Evolutionary conservation across 2,329 filamentous ascomycete genomes (phyloP), one percentile per base, ranked within the genome.

Genomic region (Hansfordia pulvinata): DNA sequence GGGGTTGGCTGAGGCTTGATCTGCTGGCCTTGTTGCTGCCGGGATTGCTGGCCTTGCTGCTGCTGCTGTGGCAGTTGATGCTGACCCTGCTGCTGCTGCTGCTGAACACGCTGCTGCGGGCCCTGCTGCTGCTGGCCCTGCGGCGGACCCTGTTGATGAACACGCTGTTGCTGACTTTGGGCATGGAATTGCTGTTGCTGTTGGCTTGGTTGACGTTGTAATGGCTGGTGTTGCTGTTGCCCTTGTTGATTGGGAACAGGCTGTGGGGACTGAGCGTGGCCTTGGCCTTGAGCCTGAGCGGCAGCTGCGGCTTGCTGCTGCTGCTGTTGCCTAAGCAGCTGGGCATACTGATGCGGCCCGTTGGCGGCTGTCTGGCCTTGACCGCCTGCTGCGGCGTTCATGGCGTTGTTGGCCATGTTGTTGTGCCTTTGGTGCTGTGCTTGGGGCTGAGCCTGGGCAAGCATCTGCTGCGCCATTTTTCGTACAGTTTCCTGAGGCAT

Each of bases 291-390:
- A 1, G 36, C 35, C 1, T 40, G 40, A 8, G 46, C 46, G 8
- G 52, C 50, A 32, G 41, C 43, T 3, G 44, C 42, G 7, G 51
- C 49, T 31, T 59, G 60, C 16, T 57, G 54, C 33, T 69, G 63
- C 34, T 71, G 67, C 37, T 72, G 68, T 20, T 68, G 64, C 23
- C 68, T 51, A 7, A 73, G 56, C 18, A 72, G 50, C 30, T 69
- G 66, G 2, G 68, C 68, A 39, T 73, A 72, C 34, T 73, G 68
- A 20, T 72, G 66, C 16, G 68, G 68, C 30, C 60, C 57, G 26
- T 60, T 66, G 10, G 61, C 53, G 3, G 57, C 56, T 10, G 61
- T 49, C 34, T 66, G 60, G 6, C 54, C 54, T 4, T 54, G 51
- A 10, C 50, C 59, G 8, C 65, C 66, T 3, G 64, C 62, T 3